A percentile compares a stretch with the other conserved stretches of the same genome.
These are phyloP conservation scores for Bretschneidera sinensis DNA, from an alignment of 345 rosid species.

Conservation along the genomic window DNA sequence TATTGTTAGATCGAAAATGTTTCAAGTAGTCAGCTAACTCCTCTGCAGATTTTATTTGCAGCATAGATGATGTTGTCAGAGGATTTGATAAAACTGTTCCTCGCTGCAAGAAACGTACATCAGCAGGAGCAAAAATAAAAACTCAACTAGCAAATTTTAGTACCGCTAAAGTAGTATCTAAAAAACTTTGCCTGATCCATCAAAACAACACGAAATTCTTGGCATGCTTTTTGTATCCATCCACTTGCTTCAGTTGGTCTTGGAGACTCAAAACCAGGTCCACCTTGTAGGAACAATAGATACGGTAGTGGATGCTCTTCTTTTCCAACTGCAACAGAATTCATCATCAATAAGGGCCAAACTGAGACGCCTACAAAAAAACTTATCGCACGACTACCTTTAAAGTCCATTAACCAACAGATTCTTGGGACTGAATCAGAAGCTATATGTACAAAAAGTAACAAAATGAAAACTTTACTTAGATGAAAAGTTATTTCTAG, in stretches of 20 bases:
- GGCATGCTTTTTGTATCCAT: constrained; percentile 80
- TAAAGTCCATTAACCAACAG: background rate
- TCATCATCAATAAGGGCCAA: background rate
- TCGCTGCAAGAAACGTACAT: constrained; percentile 49
- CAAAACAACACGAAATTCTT: constrained; percentile 82
- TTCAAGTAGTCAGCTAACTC: constrained; percentile 60
- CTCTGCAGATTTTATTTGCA: constrained; percentile 60
- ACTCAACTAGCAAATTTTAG: background rate
- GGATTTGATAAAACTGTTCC: constrained; percentile 95
- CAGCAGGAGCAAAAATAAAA: constrained; percentile 7
- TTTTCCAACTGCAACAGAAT: constrained; percentile 54
- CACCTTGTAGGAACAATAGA: constrained; percentile 79
- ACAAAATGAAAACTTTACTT: no score
- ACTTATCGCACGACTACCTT: background rate
- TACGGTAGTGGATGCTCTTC: constrained; percentile 76
- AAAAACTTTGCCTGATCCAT: constrained; percentile 72
- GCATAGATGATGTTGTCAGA: constrained; percentile 79
- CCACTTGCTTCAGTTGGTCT: constrained; percentile 85
- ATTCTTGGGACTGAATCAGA: background rate
- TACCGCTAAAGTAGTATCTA: constrained; percentile 3
- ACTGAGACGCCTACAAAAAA: background rate
- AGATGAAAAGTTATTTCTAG: no score
- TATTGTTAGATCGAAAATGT: constrained; percentile 78
- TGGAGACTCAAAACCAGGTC: constrained; percentile 90
- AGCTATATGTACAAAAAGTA: background rate